Conservation (phyloP, 345 rosid species). For the Rhizophora apiculata region DNA sequence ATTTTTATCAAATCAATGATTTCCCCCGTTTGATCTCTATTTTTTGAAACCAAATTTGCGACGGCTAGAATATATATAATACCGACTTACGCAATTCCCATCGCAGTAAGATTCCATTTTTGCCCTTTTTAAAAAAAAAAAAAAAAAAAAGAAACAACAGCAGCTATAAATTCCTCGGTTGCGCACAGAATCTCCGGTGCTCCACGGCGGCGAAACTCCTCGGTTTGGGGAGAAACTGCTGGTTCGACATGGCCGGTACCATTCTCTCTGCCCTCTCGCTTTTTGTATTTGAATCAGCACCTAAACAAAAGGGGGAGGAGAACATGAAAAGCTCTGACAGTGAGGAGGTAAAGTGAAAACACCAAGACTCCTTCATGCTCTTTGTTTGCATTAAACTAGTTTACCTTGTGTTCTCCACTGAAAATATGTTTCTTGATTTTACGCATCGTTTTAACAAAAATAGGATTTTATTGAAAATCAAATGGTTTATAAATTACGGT, state of each 20-base stretch:
- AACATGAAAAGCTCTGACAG: slow-evolving; percentile 23
- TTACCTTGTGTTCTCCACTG: not conserved
- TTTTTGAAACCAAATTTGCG: not conserved
- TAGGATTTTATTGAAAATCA: too few species aligned
- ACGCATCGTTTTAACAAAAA: too few species aligned
- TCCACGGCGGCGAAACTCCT: slow-evolving; percentile 26
- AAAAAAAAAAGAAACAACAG: too few species aligned
- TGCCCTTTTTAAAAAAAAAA: too few species aligned
- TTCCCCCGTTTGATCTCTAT: too few species aligned
- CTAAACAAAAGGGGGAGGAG: not conserved
- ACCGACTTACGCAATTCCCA: not conserved
- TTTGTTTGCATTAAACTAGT: too few species aligned
- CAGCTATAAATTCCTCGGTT: slow-evolving; percentile 46
- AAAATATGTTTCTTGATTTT: not conserved
- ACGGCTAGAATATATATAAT: not conserved
- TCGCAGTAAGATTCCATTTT: not conserved
- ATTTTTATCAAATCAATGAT: too few species aligned
- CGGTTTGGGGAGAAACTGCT: slow-evolving; percentile 28
- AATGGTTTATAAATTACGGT: too few species aligned
- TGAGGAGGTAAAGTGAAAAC: slow-evolving; percentile 27
- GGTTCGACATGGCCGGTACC: slow-evolving; percentile 35
- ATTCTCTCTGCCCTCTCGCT: slow-evolving; percentile 28
- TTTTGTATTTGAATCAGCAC: slow-evolving; percentile 45
- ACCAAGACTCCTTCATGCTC: not conserved
- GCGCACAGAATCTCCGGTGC: slow-evolving; percentile 44